Conservation (phyloP, 768 basidiomycete species). For the Xerocomellus intermedius region DNA sequence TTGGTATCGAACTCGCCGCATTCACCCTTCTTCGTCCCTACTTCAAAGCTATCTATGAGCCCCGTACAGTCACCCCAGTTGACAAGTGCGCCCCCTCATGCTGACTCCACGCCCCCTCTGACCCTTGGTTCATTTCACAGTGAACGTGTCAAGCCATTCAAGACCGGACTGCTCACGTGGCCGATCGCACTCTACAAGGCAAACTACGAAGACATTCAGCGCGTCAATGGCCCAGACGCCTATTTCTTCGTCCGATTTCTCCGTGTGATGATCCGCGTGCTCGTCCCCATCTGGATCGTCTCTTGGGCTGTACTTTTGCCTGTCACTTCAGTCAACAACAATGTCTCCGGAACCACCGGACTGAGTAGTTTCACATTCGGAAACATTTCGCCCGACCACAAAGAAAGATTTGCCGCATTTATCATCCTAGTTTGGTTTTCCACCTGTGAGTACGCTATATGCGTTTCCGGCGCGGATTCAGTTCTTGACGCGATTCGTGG, state of each 20-base stretch:
- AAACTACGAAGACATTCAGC: conserved; percentile 60
- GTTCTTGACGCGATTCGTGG: not conserved
- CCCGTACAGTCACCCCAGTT: conserved; percentile 65
- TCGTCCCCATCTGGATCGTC: conserved; percentile 89
- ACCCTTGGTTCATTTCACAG: conserved; percentile 30
- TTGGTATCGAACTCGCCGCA: conserved; percentile 62
- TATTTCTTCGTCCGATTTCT: conserved; percentile 93
- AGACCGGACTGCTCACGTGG: conserved; percentile 57
- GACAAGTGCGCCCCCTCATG: conserved; percentile 36
- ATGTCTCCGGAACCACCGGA: conserved; percentile 44
- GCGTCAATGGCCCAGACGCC: conserved; percentile 81
- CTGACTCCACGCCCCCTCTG: not conserved
- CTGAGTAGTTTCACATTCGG: conserved; percentile 80
- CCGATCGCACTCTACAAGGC: conserved; percentile 59
- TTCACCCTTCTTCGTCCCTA: conserved; percentile 84
- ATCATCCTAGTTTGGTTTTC: conserved; percentile 73
- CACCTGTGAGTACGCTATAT: conserved; percentile 54
- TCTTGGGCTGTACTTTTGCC: conserved; percentile 89
- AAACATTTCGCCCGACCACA: conserved; percentile 55
- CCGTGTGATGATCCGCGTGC: conserved; percentile 76
- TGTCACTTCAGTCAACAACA: conserved; percentile 56
- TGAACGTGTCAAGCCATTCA: conserved; percentile 57
- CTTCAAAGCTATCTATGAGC: conserved; percentile 89
- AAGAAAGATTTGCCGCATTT: conserved; percentile 72
- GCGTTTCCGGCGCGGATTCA: not conserved